These are phyloP conservation scores for Colletotrichum sp. DNA, from an alignment of 2,329 filamentous ascomycete genomes.

Conservation along the genomic window DNA sequence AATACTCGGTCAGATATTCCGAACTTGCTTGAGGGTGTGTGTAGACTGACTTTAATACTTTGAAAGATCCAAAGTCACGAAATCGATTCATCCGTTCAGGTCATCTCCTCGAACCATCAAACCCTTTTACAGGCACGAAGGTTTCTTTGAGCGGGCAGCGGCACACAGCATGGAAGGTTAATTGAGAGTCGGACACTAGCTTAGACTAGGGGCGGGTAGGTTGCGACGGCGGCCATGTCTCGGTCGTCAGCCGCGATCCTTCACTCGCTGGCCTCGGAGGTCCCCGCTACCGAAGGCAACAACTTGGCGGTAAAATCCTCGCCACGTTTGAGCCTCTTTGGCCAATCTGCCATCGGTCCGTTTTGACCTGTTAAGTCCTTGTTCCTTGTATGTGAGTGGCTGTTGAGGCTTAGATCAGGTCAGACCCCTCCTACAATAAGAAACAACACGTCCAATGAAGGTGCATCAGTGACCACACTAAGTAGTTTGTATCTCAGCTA, in stretches of 20 bases:
- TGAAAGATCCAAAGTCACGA: not conserved
- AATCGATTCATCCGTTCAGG: fast-evolving
- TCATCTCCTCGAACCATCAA: fast-evolving
- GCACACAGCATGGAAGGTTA: not conserved
- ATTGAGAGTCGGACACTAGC: not conserved
- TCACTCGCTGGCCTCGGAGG: not conserved
- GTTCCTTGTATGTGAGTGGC: not conserved
- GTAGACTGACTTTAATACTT: not conserved
- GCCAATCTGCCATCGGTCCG: not conserved
- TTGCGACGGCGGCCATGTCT: not conserved
- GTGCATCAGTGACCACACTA: fast-evolving
- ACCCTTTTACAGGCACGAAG: fast-evolving
- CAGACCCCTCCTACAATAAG: not conserved
- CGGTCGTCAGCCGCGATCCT: not conserved
- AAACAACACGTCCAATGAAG: not conserved
- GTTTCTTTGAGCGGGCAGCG: fast-evolving
- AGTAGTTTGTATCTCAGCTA: fast-evolving
- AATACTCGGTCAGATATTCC: fast-evolving
- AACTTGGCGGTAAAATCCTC: not conserved
- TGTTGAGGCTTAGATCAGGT: not conserved
- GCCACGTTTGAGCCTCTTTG: not conserved
- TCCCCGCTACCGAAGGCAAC: not conserved
- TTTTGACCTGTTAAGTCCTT: not conserved
- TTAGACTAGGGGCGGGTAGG: not conserved
- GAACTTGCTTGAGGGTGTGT: fast-evolving